Evolutionary conservation across 495 filamentous ascomycete genomes (phyloP).

Genomic region (Geoglossum glabrum): DNA sequence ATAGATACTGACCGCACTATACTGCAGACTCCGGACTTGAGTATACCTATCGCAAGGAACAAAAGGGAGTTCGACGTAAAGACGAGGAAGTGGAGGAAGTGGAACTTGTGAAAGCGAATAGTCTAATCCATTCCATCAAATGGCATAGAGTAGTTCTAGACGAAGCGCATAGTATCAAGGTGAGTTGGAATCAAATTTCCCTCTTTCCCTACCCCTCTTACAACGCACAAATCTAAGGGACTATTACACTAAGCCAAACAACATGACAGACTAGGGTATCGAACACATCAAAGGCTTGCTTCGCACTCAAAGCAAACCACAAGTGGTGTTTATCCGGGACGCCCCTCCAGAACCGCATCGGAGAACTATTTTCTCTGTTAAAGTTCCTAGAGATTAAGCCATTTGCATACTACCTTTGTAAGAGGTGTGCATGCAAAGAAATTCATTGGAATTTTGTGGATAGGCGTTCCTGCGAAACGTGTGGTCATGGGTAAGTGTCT

Average conservation of each 20-base stretch:
- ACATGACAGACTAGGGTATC: conserved; percentile 39
- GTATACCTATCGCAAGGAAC: conserved; percentile 77
- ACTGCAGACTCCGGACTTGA: conserved; percentile 59
- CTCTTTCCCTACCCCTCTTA: not conserved
- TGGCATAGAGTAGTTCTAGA: conserved; percentile 90
- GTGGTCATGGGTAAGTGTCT: conserved; percentile 21
- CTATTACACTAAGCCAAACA: not conserved
- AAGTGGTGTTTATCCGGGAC: conserved; percentile 94
- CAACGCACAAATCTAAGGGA: conserved; percentile 1
- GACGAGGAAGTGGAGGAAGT: conserved; percentile 26
- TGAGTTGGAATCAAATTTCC: conserved; percentile 12
- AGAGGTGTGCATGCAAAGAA: conserved; percentile 52
- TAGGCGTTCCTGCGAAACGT: conserved; percentile 40
- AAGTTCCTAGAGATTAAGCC: conserved; percentile 74
- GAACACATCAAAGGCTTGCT: conserved; percentile 85
- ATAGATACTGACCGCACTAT: not conserved
- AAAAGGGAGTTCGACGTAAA: conserved; percentile 69
- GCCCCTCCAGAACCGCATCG: conserved; percentile 88
- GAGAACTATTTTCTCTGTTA: conserved; percentile 88
- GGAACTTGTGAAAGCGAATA: conserved; percentile 50
- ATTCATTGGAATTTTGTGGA: conserved; percentile 66
- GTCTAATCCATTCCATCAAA: conserved; percentile 63
- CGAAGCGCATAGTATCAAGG: conserved; percentile 92
- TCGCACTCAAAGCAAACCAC: conserved; percentile 64
- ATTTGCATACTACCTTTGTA: conserved; percentile 87